Evolutionary conservation across 2,329 filamentous ascomycete species (phyloP).

Genomic region (Monosporascus sp.): DNA sequence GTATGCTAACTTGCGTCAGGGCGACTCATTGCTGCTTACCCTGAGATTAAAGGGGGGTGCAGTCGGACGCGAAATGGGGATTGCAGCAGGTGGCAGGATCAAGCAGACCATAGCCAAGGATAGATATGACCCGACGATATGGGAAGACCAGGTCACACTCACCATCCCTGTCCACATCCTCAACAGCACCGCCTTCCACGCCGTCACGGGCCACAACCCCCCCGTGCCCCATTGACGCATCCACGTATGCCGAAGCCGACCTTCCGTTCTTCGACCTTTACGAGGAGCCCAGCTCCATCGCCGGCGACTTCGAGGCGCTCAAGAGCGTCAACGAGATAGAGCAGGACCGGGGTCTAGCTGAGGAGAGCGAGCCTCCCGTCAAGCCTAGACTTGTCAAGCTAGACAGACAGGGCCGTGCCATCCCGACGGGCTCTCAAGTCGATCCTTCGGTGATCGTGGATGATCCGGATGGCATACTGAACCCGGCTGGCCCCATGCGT

Average conservation of each 20-base stretch:
- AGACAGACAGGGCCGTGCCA: not conserved
- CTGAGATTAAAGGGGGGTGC: too few species aligned
- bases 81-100: conserved; percentile 14
- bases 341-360: conserved; percentile 4
- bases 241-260: conserved; percentile 25
- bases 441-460: conserved; percentile 1
- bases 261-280: conserved; percentile 32
- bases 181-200: conserved; percentile 27
- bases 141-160: conserved; percentile 7
- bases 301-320: conserved; percentile 9
- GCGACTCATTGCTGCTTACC: too few species aligned
- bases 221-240: conserved; percentile 26
- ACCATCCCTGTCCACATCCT: conserved; percentile 30
- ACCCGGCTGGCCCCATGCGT: conserved; percentile 8
- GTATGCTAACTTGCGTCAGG: too few species aligned
- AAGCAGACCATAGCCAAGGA: conserved; percentile 11
- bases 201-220: conserved; percentile 31
- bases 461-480: conserved; percentile 11
- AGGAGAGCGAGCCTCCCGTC: conserved; percentile 3
- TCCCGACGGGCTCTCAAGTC: not conserved
- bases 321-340: conserved; percentile 16
- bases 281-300: conserved; percentile 14
- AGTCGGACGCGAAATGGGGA: conserved; percentile 2
- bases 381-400: conserved; percentile 1
- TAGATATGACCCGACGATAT: not conserved